Evolutionary conservation across 371 early-diverging fungal genomes (phyloP).

Genomic region (Catenaria anguillulae): DNA sequence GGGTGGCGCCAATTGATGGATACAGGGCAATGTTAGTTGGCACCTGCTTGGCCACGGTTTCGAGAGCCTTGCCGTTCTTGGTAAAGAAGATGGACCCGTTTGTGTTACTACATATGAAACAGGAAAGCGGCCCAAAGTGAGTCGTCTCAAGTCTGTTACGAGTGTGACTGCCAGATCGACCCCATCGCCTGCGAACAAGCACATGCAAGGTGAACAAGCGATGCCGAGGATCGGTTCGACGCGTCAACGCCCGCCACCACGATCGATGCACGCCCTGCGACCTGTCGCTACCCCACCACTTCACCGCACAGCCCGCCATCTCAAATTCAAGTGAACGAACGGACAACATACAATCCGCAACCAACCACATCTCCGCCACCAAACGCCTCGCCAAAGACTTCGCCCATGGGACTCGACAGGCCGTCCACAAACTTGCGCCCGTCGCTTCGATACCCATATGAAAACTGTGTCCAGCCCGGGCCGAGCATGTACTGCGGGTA

Average conservation of each 20-base stretch:
- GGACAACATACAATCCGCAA: slow-evolving; percentile 72
- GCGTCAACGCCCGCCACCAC: no score
- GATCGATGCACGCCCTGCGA: no score
- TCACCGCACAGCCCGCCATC: no score
- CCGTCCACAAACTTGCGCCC: background rate
- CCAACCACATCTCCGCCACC: slow-evolving; percentile 83
- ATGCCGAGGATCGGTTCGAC: no score
- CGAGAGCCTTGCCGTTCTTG: background rate
- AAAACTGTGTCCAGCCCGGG: background rate
- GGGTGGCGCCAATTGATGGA: background rate
- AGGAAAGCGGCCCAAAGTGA: no score
- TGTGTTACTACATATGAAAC: background rate
- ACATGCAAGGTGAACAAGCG: no score
- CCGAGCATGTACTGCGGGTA: background rate
- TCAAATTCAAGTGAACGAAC: slow-evolving; percentile 42
- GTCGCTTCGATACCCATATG: background rate
- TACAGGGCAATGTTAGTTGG: background rate
- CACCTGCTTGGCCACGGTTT: background rate
- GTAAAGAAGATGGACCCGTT: background rate
- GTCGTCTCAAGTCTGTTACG: no score
- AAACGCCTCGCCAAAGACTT: slow-evolving; percentile 74
- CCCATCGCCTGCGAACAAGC: no score
- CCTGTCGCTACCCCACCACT: no score
- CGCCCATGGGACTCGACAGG: slow-evolving; percentile 62
- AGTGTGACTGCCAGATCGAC: no score